A percentile compares a stretch with the other conserved stretches of the same genome.
Conservation (phyloP, 148 eudicot genomes). For the Vaccinium corymbosum region DNA sequence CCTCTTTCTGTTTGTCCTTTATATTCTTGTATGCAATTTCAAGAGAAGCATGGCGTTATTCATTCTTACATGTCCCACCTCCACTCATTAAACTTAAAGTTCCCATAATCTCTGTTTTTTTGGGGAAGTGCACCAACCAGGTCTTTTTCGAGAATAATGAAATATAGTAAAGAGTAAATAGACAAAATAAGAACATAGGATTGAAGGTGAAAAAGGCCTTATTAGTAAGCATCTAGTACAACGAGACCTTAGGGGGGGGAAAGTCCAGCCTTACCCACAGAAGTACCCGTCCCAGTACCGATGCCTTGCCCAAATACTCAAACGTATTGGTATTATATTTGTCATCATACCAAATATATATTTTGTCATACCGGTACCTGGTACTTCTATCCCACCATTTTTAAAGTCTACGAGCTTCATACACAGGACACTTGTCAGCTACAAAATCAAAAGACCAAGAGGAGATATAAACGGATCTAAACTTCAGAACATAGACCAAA, state of each 20-base stretch:
- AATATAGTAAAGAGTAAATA: neutral
- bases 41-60: neutral
- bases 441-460: neutral
- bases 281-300: neutral
- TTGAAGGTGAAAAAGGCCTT: neutral
- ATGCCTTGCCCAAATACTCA: neutral
- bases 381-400: neutral
- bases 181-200: neutral
- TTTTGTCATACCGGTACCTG: neutral
- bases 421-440: neutral
- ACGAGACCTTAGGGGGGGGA: neutral
- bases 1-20: neutral
- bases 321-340: neutral
- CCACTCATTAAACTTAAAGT: neutral
- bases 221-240: neutral
- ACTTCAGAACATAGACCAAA: neutral
- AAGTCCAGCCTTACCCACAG: neutral
- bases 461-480: neutral
- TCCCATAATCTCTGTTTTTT: neutral
- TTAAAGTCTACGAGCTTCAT: neutral
- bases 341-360: neutral
- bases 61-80: neutral
- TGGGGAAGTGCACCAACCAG: neutral
- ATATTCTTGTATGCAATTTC: neutral
- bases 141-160: neutral